These are phyloP conservation scores for Chaetoceros tenuissimus DNA, from an alignment of 108 stramenopile genomes.

Conservation along the genomic window DNA sequence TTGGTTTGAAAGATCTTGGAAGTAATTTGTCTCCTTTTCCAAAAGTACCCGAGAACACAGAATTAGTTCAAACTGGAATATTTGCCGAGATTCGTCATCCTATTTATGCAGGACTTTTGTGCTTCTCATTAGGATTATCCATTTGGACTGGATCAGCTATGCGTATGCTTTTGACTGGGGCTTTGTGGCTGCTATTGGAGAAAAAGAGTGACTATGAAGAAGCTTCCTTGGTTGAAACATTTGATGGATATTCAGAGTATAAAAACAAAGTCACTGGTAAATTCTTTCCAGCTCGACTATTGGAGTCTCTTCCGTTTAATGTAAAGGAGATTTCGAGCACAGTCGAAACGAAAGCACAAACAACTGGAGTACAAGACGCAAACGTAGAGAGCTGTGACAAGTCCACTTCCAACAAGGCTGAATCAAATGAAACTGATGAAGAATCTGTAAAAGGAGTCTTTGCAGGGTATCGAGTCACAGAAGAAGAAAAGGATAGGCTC, in stretches of 20 bases:
- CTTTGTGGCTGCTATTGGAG: slow-evolving; percentile 34
- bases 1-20: slow-evolving; percentile 30
- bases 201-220: slow-evolving; percentile 56
- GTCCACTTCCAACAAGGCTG: no score
- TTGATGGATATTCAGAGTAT: slow-evolving; percentile 6
- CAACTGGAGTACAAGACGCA: no score
- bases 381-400: no score
- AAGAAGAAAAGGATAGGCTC: slow-evolving; percentile 25
- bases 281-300: neutral
- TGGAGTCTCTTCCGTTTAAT: neutral
- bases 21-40: slow-evolving; percentile 40
- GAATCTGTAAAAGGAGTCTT: no score
- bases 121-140: slow-evolving; percentile 27
- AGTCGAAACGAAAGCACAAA: no score
- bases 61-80: slow-evolving; percentile 32
- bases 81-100: slow-evolving; percentile 58
- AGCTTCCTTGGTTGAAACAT: slow-evolving; percentile 16
- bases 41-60: slow-evolving; percentile 16
- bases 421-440: no score
- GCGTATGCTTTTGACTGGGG: slow-evolving; percentile 32
- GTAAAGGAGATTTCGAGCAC: no score
- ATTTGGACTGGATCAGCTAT: slow-evolving; percentile 30
- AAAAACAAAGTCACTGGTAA: neutral
- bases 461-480: slow-evolving; percentile 24
- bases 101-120: slow-evolving; percentile 53